These are phyloP conservation scores for Neophaeococcomyces aloes DNA, from an alignment of 2,329 filamentous ascomycete genomes.

Conservation along the genomic window DNA sequence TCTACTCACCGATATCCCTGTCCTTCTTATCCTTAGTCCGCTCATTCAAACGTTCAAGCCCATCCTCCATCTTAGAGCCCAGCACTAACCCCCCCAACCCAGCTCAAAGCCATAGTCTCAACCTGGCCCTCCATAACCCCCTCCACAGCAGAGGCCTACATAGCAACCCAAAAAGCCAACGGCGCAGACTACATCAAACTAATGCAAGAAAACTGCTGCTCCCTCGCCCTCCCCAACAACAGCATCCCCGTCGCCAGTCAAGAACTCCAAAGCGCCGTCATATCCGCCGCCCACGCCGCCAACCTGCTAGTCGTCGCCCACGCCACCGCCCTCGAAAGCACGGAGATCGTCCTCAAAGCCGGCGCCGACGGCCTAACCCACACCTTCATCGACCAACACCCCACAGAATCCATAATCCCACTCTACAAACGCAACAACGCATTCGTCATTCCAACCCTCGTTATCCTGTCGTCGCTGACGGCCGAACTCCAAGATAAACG, in stretches of 20 bases:
- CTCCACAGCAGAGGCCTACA: slow-evolving; percentile 29
- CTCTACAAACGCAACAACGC: slow-evolving; percentile 20
- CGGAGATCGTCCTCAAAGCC: slow-evolving; percentile 19
- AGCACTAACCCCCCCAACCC: slow-evolving; percentile 4
- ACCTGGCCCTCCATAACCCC: slow-evolving; percentile 40
- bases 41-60: no score
- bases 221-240: slow-evolving; percentile 20
- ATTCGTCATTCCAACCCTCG: slow-evolving; percentile 21
- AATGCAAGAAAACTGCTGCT: slow-evolving; percentile 22
- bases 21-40: no score
- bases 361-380: slow-evolving; percentile 22
- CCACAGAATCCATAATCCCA: slow-evolving; percentile 13
- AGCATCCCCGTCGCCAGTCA: slow-evolving; percentile 18
- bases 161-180: slow-evolving; percentile 15
- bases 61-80: neutral
- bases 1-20: neutral
- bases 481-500: slow-evolving; percentile 15
- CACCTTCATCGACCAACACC: slow-evolving; percentile 22
- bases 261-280: slow-evolving; percentile 31
- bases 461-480: slow-evolving; percentile 16
- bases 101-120: slow-evolving; percentile 29
- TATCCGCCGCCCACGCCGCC: slow-evolving; percentile 17
- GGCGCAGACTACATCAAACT: slow-evolving; percentile 23
- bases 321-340: slow-evolving; percentile 16
- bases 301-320: slow-evolving; percentile 17